A percentile compares a stretch with the other conserved stretches of the same genome.
Conservation (phyloP, 306 rosid species). For the Vigna unguiculata region DNA sequence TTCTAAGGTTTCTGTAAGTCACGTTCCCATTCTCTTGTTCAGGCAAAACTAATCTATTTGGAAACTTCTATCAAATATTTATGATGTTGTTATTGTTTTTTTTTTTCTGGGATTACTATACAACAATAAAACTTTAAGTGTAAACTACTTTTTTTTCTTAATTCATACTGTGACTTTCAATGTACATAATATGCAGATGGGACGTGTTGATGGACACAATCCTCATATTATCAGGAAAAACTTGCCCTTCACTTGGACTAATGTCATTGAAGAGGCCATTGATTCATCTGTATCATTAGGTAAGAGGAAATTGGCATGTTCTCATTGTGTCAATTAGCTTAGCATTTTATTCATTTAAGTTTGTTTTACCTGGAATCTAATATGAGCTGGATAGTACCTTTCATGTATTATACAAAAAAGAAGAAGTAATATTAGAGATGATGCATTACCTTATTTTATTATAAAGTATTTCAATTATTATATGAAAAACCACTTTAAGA, state of each 20-base stretch:
- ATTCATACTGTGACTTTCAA: conserved; percentile 24
- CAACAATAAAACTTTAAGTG: conserved; percentile 1
- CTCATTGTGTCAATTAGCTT: conserved; percentile 35
- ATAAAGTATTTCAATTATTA: conserved; percentile 10
- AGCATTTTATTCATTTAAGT: conserved; percentile 33
- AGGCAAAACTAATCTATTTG: background rate
- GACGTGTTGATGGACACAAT: conserved; percentile 86
- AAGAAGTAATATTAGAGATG: conserved; percentile 17
- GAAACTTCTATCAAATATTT: background rate
- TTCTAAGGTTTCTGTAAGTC: conserved; percentile 36
- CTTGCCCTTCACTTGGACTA: conserved; percentile 70
- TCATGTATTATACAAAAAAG: background rate
- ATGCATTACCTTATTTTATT: conserved; percentile 11
- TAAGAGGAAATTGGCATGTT: conserved; percentile 43
- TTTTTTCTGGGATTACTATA: conserved; percentile 11
- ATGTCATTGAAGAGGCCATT: conserved; percentile 64
- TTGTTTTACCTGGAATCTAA: conserved; percentile 11
- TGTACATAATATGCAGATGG: conserved; percentile 74
- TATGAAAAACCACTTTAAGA: conserved; percentile 19
- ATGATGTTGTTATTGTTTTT: background rate
- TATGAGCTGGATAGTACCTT: conserved; percentile 11
- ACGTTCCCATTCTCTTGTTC: conserved; percentile 13
- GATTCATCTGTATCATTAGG: conserved; percentile 58
- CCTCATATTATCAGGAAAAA: conserved; percentile 72
- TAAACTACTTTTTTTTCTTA: conserved; percentile 6